These are phyloP conservation scores for Spathaspora arborariae DNA, from an alignment of 805 yeast species.

Conservation along the genomic window DNA sequence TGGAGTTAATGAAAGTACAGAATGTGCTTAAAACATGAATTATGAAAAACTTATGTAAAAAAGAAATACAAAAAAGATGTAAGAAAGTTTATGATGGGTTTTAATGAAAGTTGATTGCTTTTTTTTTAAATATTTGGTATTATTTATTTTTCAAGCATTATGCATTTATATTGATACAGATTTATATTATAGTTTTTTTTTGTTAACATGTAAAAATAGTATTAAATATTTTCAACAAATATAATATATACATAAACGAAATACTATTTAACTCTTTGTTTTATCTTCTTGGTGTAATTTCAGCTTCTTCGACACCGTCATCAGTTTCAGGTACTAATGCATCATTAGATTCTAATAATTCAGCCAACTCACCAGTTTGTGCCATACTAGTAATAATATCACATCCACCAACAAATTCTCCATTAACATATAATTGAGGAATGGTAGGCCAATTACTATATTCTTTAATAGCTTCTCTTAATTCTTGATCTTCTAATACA, in stretches of 20 bases:
- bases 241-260: background rate
- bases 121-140: background rate
- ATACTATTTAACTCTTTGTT: background rate
- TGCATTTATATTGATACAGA: background rate
- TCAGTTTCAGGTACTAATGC: conserved; percentile 80
- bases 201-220: background rate
- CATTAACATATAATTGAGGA: conserved; percentile 88
- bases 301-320: conserved; percentile 25
- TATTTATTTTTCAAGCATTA: conserved; percentile 1
- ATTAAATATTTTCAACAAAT: background rate
- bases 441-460: conserved; percentile 97
- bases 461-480: conserved; percentile 94
- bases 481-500: conserved; percentile 90
- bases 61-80: background rate
- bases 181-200: background rate
- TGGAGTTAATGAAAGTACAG: background rate
- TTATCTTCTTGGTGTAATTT: conserved; percentile 27
- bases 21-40: conserved; percentile 2
- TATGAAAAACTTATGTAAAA: background rate
- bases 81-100: background rate
- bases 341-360: conserved; percentile 71
- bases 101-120: background rate
- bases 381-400: conserved; percentile 93
- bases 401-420: conserved; percentile 96
- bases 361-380: conserved; percentile 83